Base-by-base conservation (phyloP, 2,329 filamentous ascomycete species). In the Xylaria multiplex region DNA sequence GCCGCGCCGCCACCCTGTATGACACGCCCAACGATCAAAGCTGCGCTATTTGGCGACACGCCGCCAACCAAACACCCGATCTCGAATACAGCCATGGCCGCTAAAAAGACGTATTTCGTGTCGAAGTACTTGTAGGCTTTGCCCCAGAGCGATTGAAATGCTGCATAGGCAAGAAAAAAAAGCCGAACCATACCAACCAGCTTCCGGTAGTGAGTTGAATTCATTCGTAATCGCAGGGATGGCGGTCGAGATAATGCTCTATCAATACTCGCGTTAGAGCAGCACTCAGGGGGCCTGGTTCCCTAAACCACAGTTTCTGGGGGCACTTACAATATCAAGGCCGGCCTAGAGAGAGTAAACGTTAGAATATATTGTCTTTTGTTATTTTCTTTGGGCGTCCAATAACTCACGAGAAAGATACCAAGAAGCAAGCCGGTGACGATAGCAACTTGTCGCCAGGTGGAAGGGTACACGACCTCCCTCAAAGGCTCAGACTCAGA, bases 1-100 rank as follows among this genome's bases (percentile, higher is more conserved):
- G 75, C 76, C 0, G 71, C 69, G 7, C 79, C 79, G 0, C 76
- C 52, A n/a, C 79, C 79, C 43, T 77, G 73, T 13, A 81, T 68
- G 52, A 77, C 77, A 14, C 79, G 76, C 4, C 79, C 79, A 35
- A 79, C 56, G 35, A 81, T 80, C 43, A 81, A 75, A 3, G 74
- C 73, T 2, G 71, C 68, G 9, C 76, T 77, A 64, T 59, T 77
- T 6, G 78, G 76, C 8, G 79, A 75, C 0, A 76, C 70, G 6
- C 74, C 79, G 63, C 76, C 79, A 32, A 81, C 65, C 30, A 76
- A 69, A 11, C 76, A 78, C 8, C 79, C 79, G 53, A 78, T 54
- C 69, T 77, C 74, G 64, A 79, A 79, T 27, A 78, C 62, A 27
- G 71, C 19, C 60, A 79, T 70, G 32, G 72, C 59, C 3, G 64